Base-by-base conservation (phyloP, 2,329 filamentous ascomycete genomes). In the Tolypocladium ovalisporum region DNA sequence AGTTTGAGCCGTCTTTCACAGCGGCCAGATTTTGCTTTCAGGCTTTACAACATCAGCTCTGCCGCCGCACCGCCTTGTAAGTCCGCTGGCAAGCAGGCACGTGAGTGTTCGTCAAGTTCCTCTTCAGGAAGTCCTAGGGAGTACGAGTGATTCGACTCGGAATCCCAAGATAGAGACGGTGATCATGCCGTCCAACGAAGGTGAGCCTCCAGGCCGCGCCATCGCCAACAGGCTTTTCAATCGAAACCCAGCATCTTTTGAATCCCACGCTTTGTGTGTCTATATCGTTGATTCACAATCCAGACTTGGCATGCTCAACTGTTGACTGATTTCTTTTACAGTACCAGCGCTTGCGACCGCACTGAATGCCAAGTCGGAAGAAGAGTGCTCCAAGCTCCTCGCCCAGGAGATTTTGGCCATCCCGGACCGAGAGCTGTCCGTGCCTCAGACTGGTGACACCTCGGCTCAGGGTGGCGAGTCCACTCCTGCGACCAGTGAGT, bases 371-470 rank as follows among this genome's bases (percentile, higher is more conserved):
- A 65, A 54, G 2, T 68, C 67, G 3, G 67, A 68, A 52, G 58
- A 63, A 9, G 68, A 68, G 9, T 70, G 64, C 17, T 52, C 53
- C 7, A 58, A 65, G 0, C 58, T 68, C 2, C 55, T 70, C 0
- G 59, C 62, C 3, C 57, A 61, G 24, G 67, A 67, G 4, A 36
- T 70, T 4, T 58, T 58, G 6, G 63, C 65, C 2, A 53, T 70
- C 2, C 65, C 64, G 8, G 67, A 68, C 54, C 61, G 67, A 4
- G 67, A 68, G 51, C 40, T 57, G 17, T 51, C 59, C 24, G 22
- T 32, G 4, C 24, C 5, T 44, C 27, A 40, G 55, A 60, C 27
- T 49, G 56, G 52, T 35, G 54, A 56, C 24, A 27, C 17, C 22
- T 39, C 40, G 12, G 9, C 47, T 34, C 29, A 54, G n/a, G 22